These are phyloP conservation scores for Colletotrichum gloeosporioides DNA, from an alignment of 2,329 filamentous ascomycete species.

Conservation along the genomic window DNA sequence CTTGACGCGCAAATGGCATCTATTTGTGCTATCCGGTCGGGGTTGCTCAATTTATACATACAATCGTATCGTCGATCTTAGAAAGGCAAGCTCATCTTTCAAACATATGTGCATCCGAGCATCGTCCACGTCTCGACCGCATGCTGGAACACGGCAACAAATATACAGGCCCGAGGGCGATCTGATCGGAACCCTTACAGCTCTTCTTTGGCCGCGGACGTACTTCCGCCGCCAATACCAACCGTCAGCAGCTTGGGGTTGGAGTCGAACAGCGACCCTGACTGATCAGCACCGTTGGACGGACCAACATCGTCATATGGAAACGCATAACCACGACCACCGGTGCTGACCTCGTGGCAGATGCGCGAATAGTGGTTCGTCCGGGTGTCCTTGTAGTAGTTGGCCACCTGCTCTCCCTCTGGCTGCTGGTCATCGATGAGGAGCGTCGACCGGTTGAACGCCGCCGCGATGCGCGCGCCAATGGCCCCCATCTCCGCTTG, in stretches of 20 bases:
- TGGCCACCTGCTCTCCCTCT: constrained; percentile 49
- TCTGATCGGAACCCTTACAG: not conserved
- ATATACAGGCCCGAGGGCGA: not conserved
- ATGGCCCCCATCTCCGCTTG: constrained; percentile 63
- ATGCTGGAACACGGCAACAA: not conserved
- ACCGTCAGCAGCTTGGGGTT: constrained; percentile 62
- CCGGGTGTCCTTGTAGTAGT: constrained; percentile 58
- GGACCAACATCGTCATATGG: constrained; percentile 74
- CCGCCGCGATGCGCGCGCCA: constrained; percentile 76
- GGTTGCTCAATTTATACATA: not conserved
- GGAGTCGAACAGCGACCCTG: constrained; percentile 64
- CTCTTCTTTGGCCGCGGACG: not conserved
- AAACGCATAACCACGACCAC: constrained; percentile 71
- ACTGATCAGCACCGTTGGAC: constrained; percentile 60
- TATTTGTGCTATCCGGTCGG: not conserved
- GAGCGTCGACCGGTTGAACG: constrained; percentile 77
- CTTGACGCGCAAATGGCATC: not conserved
- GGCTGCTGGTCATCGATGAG: constrained; percentile 58
- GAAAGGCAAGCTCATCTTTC: not conserved
- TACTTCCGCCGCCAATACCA: constrained; percentile 52
- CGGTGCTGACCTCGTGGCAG: constrained; percentile 64
- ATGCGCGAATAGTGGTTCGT: constrained; percentile 74
- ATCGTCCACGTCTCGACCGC: not conserved
- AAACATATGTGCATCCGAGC: not conserved
- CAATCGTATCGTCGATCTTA: not conserved